phyloP scores from a whole-genome alignment of 2,329 filamentous ascomycete species.

The Colletotrichum sp. region DNA sequence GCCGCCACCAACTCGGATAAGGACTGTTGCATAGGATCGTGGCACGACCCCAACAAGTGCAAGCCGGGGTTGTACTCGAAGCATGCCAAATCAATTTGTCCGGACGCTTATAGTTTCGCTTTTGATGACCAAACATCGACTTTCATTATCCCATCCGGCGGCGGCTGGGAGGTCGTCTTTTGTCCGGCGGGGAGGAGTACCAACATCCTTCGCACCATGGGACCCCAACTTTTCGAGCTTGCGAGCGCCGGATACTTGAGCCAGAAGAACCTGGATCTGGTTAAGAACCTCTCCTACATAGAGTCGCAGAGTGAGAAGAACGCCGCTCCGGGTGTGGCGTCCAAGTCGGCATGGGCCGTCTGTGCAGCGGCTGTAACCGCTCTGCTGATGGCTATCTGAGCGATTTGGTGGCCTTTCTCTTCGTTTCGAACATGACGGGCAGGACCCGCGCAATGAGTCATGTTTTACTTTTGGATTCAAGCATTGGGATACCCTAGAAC shows the following conservation, averaged over 20 bases:
- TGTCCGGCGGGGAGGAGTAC: conserved; percentile 70
- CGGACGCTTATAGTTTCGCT: conserved; percentile 84
- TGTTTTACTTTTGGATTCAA: conserved; percentile 9
- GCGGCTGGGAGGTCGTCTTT: conserved; percentile 80
- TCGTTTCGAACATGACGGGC: conserved; percentile 8
- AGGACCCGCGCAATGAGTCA: conserved; percentile 7
- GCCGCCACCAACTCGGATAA: conserved; percentile 67
- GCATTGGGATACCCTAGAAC: conserved; percentile 22
- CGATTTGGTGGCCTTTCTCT: not conserved
- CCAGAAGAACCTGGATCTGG: conserved; percentile 27
- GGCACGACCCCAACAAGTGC: conserved; percentile 68
- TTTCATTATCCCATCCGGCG: conserved; percentile 69
- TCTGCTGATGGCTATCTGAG: not conserved
- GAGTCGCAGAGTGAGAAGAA: conserved; percentile 21
- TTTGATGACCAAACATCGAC: conserved; percentile 65
- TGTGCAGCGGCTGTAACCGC: not conserved
- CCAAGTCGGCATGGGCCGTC: not conserved
- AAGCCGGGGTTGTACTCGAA: conserved; percentile 71
- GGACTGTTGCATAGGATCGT: conserved; percentile 79
- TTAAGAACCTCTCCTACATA: conserved; percentile 22
- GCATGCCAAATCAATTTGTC: conserved; percentile 76
- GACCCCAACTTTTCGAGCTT: conserved; percentile 52
- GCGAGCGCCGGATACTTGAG: conserved; percentile 45
- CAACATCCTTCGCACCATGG: conserved; percentile 60
- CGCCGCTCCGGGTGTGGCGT: not conserved